phyloP scores from a whole-genome alignment of 148 eudicot species.

The Suaeda aralocaspica region DNA sequence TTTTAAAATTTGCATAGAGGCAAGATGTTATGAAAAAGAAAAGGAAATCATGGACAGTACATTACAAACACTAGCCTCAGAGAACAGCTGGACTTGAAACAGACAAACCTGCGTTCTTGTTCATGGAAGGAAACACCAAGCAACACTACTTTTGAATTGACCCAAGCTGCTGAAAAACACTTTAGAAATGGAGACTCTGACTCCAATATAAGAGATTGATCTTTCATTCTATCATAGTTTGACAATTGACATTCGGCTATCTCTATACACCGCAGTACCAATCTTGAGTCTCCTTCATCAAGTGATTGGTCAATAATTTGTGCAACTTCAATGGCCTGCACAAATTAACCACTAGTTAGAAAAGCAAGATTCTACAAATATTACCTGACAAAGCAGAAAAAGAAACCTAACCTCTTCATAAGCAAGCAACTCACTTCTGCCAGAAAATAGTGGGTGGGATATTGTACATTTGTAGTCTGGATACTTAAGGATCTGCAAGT shows the following conservation, averaged over 20 bases:
- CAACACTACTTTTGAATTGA: conserved; percentile 74
- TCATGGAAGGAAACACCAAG: conserved; percentile 81
- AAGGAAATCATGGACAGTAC: background rate
- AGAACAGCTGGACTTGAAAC: conserved; percentile 1
- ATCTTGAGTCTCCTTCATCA: conserved; percentile 51
- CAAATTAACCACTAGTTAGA: conserved; percentile 5
- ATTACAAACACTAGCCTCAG: background rate
- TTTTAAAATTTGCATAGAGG: background rate
- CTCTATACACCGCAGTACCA: conserved; percentile 56
- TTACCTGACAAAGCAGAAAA: background rate
- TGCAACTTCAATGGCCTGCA: conserved; percentile 83
- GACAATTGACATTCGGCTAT: conserved; percentile 50
- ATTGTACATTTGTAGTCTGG: conserved; percentile 69
- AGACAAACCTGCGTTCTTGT: conserved; percentile 60
- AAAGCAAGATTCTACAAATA: conserved; percentile 11
- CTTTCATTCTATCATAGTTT: conserved; percentile 25
- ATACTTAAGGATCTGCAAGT: conserved; percentile 76
- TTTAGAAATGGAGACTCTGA: conserved; percentile 40
- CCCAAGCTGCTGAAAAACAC: conserved; percentile 76
- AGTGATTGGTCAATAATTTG: conserved; percentile 84
- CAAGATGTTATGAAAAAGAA: background rate
- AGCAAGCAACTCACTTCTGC: conserved; percentile 59
- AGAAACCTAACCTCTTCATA: conserved; percentile 75
- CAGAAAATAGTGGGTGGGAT: conserved; percentile 46
- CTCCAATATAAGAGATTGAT: conserved; percentile 30